Conservation (phyloP, 108 stramenopile species). For the Cyclotella choctawhatcheeana region DNA sequence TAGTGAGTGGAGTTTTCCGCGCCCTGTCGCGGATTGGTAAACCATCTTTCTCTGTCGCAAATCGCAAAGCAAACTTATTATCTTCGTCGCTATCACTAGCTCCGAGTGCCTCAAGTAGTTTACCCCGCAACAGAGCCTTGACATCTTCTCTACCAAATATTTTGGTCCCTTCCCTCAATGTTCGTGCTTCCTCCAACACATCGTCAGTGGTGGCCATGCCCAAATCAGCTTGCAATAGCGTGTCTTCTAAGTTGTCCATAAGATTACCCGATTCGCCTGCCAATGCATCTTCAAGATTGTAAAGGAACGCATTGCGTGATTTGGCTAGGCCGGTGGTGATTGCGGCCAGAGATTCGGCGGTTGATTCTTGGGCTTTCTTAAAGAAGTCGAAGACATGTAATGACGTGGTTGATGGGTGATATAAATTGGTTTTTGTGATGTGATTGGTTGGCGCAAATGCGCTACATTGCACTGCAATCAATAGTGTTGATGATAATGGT, state of each 20-base stretch:
- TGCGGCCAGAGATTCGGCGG: conserved; percentile 70
- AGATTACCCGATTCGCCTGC: conserved; percentile 52
- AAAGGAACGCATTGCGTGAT: conserved; percentile 70
- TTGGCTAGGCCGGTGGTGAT: conserved; percentile 80
- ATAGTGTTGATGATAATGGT: background rate
- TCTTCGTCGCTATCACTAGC: conserved; percentile 20
- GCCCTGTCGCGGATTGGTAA: conserved; percentile 7
- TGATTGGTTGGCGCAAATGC: background rate
- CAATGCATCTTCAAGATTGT: conserved; percentile 68
- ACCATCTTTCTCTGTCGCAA: conserved; percentile 40
- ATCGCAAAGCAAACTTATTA: conserved; percentile 64
- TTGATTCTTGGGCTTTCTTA: conserved; percentile 69
- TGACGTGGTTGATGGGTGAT: conserved; percentile 29
- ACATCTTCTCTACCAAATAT: conserved; percentile 72
- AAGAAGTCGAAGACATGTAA: conserved; percentile 86
- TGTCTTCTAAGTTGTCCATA: conserved; percentile 76
- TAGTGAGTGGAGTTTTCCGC: conserved; percentile 58
- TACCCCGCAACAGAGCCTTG: conserved; percentile 78
- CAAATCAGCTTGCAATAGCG: conserved; percentile 82
- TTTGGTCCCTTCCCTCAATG: conserved; percentile 52
- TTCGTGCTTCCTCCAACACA: conserved; percentile 77
- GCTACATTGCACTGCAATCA: background rate
- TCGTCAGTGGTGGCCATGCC: conserved; percentile 79
- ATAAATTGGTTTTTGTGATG: background rate
- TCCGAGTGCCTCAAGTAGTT: conserved; percentile 76